Conservation (phyloP, 257 asterid species). For the Salvia hispanica region DNA sequence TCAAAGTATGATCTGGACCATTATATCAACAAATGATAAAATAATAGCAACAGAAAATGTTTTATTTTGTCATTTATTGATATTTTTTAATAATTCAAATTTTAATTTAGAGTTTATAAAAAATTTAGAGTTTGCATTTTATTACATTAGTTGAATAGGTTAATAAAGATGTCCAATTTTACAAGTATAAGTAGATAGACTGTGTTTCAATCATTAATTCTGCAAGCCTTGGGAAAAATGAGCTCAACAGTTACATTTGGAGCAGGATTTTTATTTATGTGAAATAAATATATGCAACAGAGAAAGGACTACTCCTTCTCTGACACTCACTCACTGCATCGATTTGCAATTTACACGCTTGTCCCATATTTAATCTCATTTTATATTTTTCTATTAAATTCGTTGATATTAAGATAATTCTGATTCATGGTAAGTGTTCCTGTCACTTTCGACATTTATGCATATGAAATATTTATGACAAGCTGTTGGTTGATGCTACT, state of each 20-base stretch:
- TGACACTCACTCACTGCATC: conserved; percentile 28
- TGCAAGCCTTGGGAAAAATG: conserved; percentile 24
- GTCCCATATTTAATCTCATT: conserved; percentile 2
- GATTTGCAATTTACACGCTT: conserved; percentile 28
- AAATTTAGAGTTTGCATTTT: too few relatives aligned
- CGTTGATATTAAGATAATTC: neutral
- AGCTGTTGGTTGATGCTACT: neutral
- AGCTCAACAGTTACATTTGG: conserved; percentile 36
- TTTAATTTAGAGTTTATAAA: too few relatives aligned
- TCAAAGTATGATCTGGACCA: too few relatives aligned
- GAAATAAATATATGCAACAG: conserved; percentile 21
- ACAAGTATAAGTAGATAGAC: conserved; percentile 28
- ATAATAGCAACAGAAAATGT: too few relatives aligned
- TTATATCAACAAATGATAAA: too few relatives aligned
- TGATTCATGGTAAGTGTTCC: neutral
- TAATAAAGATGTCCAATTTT: neutral
- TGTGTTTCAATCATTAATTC: conserved; percentile 40
- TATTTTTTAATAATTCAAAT: too few relatives aligned
- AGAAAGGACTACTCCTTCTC: conserved; percentile 33
- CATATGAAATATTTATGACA: neutral
- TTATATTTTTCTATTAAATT: neutral
- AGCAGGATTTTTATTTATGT: conserved; percentile 29
- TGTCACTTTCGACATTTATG: conserved; percentile 14
- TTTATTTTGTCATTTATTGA: too few relatives aligned
- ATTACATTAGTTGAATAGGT: too few relatives aligned